Base-by-base conservation (phyloP, 225 moss, liverwort and hornwort species). In the Neckera pumila region DNA sequence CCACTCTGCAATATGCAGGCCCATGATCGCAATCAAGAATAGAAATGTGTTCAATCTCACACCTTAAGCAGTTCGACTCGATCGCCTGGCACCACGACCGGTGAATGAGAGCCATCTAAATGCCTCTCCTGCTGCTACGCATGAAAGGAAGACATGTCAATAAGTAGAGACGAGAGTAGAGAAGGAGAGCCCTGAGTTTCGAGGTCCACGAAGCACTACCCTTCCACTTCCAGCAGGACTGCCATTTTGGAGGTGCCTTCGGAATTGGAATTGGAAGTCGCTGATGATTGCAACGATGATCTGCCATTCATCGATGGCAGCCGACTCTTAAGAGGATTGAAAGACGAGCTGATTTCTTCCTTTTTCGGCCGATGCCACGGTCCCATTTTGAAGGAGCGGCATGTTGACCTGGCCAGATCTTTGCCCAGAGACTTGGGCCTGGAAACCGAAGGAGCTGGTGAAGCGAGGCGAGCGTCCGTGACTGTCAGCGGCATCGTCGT, bases 141-240 rank as follows among this genome's bases (percentile, higher is more conserved):
- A 86, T 43, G 73, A 80, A 84, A 66, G 65, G 31, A 70, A 28
- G 40, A 70, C 58, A 82, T 56, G 88, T 21, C 51, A 71, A 76
- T 36, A 74, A 69, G 66, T 60, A 58, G 17, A 82, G 82, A 34
- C 26, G 21, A 88, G 69, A 86, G 49, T 40, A 83, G 27, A 57
- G 42, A 56, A 84, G 66, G 27, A 87, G 56, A 74, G 43, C 31
- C 82, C 63, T 56, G 51, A 64, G 81, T 67, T 76, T 81, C 59
- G 56, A 70, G 62, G 57, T 79, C 43, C 43, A 70, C 57, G 77
- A 81, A 89, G 40, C 73, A 84, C 51, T 94, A 97, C 97, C 97
- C 97, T 87, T 97, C 96, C 73, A 97, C 91, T 92, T 97, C 97
- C 91, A 97, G 89, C 78, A 97, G 88, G 69, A 97, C 89, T 81